Conservation (phyloP, 441 rosid genomes). For the Hura crepitans region DNA sequence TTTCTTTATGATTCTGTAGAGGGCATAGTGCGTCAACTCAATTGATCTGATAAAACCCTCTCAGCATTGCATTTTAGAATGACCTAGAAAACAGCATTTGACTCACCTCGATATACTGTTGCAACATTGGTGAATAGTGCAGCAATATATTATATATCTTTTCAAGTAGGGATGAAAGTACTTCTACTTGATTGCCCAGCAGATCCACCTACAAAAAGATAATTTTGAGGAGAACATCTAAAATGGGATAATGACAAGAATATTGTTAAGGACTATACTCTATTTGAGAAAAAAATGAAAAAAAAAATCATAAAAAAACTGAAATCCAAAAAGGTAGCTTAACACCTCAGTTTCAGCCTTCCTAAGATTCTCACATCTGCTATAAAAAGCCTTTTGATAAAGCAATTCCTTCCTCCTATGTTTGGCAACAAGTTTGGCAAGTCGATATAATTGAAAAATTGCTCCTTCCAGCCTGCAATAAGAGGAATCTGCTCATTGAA, state of each 20-base stretch:
- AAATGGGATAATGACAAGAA: neutral
- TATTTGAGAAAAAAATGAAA: neutral
- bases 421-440: conserved; percentile 24
- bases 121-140: conserved; percentile 39
- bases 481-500: neutral
- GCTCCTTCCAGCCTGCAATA: conserved; percentile 46
- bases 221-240: neutral
- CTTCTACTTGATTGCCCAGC: conserved; percentile 75
- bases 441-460: conserved; percentile 31
- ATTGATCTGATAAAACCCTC: neutral
- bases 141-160: conserved; percentile 41
- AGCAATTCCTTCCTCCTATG: conserved; percentile 37
- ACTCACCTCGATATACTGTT: conserved; percentile 46
- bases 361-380: conserved; percentile 61
- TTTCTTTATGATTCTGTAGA: too few relatives aligned
- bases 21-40: neutral
- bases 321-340: neutral
- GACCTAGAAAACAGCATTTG: neutral
- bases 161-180: conserved; percentile 43
- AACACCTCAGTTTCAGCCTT: conserved; percentile 83
- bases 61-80: neutral
- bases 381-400: conserved; percentile 54
- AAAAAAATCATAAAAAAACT: neutral
- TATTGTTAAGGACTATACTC: neutral
- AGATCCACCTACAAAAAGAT: conserved; percentile 57